phyloP scores from a whole-genome alignment of 2,329 filamentous ascomycete species.

The Diaporthe destruens region DNA sequence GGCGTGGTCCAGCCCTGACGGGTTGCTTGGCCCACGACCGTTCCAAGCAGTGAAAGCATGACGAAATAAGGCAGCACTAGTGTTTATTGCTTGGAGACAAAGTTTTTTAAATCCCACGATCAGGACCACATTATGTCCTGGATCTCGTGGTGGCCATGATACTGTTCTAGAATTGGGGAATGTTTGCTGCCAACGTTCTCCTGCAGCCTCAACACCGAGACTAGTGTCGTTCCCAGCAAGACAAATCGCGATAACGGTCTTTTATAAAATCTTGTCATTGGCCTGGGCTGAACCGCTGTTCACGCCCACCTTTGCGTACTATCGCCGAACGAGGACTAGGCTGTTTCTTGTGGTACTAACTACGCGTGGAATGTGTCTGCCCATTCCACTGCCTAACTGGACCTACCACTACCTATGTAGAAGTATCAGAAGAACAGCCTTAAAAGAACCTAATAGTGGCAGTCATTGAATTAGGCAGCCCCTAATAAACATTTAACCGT shows the following conservation, averaged over 20 bases:
- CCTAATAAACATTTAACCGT: no score
- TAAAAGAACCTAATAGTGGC: no score
- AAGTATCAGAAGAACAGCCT: no score
- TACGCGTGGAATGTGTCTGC: background rate
- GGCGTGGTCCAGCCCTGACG: background rate
- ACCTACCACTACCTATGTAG: background rate
- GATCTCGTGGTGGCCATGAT: background rate
- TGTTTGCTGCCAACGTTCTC: background rate
- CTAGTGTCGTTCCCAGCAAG: background rate
- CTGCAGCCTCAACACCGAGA: no score
- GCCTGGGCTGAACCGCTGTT: background rate
- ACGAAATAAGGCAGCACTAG: background rate
- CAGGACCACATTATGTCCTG: background rate
- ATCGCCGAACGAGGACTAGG: background rate
- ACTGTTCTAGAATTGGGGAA: background rate
- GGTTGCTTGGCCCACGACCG: background rate
- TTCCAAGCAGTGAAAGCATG: background rate
- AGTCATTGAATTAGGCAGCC: no score
- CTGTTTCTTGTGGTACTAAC: background rate
- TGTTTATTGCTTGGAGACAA: background rate
- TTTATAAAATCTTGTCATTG: background rate
- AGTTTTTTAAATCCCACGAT: background rate
- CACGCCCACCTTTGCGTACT: background rate
- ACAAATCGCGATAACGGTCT: background rate
- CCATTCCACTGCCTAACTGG: background rate